Base-by-base conservation (phyloP, 2,329 filamentous ascomycete species). In the Trichothecium roseum region DNA sequence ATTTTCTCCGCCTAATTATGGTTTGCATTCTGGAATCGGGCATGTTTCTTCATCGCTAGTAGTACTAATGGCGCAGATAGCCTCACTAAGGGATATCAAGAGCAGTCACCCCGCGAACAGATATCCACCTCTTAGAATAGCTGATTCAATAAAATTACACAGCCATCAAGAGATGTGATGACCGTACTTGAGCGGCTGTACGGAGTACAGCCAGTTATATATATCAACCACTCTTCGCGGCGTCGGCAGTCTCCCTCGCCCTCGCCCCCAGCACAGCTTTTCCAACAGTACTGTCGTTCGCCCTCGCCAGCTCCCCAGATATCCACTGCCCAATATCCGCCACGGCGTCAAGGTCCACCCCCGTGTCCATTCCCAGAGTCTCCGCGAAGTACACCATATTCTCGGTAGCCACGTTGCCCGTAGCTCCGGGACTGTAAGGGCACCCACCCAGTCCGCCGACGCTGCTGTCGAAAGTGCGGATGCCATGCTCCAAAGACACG, bases 351-450 rank as follows among this genome's bases (percentile, higher is more conserved):
- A 86, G 44, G 51, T 84, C 72, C 1, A 91, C 70, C 0, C 84
- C 84, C 0, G 84, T 88, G 29, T 76, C 64, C 60, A 84, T 76
- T 0, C 85, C 85, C 37, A 87, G 55, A 41, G 74, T 82, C 53
- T 85, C 78, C 52, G 84, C 61, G 41, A 83, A 80, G 51, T 89
- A 85, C 2, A 91, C 79, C 58, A 93, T 60, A 53, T 93, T 82
- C 59, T 94, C 86, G 0, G 84, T 88, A 1, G 83, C 78, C 10
- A 89, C 83, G 53, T 93, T 94, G 2, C 86, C 86, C 28, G 84
- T 91, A 1, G 85, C 85, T 0, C 86, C 86, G 1, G 84, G 85
- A 42, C 80, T 84, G 52, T 84, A 94, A 1, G 86, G 86, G 52
- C 86, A 93, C 0, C 86, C 86, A 2, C 86, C 86, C 1, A 94